phyloP scores from a whole-genome alignment of 176 grass and related monocot species.

The Aegilops tauschii region DNA sequence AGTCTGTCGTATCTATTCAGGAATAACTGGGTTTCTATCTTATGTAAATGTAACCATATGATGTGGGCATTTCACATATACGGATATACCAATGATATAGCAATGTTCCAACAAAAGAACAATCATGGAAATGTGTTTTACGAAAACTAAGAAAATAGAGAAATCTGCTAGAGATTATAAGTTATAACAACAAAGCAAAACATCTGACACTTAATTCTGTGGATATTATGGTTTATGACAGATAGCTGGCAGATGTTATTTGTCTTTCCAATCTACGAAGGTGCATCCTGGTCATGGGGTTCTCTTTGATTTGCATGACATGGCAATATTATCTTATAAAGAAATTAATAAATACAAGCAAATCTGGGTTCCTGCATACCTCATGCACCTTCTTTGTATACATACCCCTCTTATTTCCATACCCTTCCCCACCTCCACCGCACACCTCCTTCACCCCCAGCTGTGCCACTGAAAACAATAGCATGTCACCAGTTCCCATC shows the following conservation, averaged over 20 bases:
- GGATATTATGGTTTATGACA: background rate
- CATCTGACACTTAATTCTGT: background rate
- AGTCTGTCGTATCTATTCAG: background rate
- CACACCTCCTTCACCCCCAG: background rate
- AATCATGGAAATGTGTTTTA: background rate
- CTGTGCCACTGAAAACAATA: background rate
- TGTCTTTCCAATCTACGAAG: background rate
- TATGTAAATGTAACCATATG: background rate
- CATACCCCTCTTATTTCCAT: background rate
- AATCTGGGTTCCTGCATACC: background rate
- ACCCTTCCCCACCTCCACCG: background rate
- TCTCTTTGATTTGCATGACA: background rate
- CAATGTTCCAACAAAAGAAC: background rate
- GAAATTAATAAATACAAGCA: background rate
- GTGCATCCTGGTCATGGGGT: background rate
- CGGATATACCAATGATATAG: background rate
- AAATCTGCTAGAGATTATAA: background rate
- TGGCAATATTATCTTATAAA: background rate
- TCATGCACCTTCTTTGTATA: background rate
- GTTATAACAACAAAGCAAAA: background rate
- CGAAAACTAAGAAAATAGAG: background rate
- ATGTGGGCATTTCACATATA: background rate
- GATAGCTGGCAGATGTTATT: background rate
- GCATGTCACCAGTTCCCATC: background rate
- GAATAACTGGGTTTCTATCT: background rate